Conservation (phyloP, 768 basidiomycete genomes). For the Exidia glandulosa region DNA sequence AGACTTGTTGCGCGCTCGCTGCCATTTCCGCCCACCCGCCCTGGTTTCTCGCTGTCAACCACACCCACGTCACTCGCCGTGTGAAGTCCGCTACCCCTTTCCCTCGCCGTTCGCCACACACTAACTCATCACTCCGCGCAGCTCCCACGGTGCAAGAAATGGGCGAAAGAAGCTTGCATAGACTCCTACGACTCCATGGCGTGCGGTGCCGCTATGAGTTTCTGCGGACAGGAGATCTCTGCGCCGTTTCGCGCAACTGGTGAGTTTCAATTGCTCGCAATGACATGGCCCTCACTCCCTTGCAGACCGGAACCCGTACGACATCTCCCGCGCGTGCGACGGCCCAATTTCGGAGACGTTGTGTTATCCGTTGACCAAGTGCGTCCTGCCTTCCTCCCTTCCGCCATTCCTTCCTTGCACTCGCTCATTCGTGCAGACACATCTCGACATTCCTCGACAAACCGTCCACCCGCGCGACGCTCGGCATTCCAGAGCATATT, state of each 20-base stretch:
- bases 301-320: constrained; percentile 45
- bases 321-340: constrained; percentile 53
- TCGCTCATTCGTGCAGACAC: constrained; percentile 23
- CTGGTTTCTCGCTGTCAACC: too few species aligned
- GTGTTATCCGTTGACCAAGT: constrained; percentile 49
- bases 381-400: not conserved
- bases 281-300: constrained; percentile 17
- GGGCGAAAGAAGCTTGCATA: constrained; percentile 28
- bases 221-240: constrained; percentile 23
- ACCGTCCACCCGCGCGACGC: constrained; percentile 35
- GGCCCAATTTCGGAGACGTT: constrained; percentile 33
- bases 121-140: constrained; percentile 5
- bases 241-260: constrained; percentile 10
- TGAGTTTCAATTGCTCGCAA: constrained; percentile 4
- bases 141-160: constrained; percentile 36
- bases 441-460: constrained; percentile 54
- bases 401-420: not conserved
- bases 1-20: too few species aligned
- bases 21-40: too few species aligned
- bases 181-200: constrained; percentile 31
- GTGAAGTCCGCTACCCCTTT: too few species aligned
- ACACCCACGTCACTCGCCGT: too few species aligned
- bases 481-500: constrained; percentile 52
- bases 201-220: constrained; percentile 29
- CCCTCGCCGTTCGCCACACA: too few species aligned